A percentile compares a stretch with the other conserved stretches of the same genome.
Conservation (phyloP, 352 stramenopile genomes). For the Phytophthora pluvialis region DNA sequence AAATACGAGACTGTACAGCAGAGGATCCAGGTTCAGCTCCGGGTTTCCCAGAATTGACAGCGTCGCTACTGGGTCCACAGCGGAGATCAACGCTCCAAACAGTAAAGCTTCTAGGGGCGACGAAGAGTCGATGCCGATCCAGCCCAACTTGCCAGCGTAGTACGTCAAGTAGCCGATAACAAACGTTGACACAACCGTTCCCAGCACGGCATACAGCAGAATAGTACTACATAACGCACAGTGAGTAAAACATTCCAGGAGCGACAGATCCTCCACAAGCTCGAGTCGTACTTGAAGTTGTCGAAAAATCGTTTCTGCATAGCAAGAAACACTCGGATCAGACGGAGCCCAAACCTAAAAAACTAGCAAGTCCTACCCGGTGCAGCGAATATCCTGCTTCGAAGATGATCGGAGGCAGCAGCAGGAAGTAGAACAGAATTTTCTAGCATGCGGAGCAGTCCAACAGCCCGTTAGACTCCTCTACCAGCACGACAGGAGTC, state of each 20-base stretch:
- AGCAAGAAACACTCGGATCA: not conserved
- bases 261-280: not conserved
- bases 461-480: not conserved
- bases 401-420: constrained; percentile 98
- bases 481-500: not conserved
- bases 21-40: constrained; percentile 90
- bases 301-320: constrained; percentile 94
- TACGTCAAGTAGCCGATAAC: constrained; percentile 95
- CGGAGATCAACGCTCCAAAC: constrained; percentile 96
- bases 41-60: constrained; percentile 95
- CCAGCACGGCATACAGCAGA: constrained; percentile 94
- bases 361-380: constrained; percentile 39
- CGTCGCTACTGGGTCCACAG: constrained; percentile 97
- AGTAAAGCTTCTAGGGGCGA: constrained; percentile 95
- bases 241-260: not conserved
- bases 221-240: constrained; percentile 78
- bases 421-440: constrained; percentile 96
- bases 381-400: constrained; percentile 95
- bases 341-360: not conserved
- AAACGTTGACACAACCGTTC: constrained; percentile 97
- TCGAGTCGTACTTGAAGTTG: constrained; percentile 89
- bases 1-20: constrained; percentile 95
- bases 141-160: constrained; percentile 71
- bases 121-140: constrained; percentile 90
- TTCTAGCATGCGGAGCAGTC: constrained; percentile 41